Evolutionary conservation across 73 alveolate genomes (phyloP), one percentile per base, ranked within the genome.

Genomic region (Tetrahymena elliotti): DNA sequence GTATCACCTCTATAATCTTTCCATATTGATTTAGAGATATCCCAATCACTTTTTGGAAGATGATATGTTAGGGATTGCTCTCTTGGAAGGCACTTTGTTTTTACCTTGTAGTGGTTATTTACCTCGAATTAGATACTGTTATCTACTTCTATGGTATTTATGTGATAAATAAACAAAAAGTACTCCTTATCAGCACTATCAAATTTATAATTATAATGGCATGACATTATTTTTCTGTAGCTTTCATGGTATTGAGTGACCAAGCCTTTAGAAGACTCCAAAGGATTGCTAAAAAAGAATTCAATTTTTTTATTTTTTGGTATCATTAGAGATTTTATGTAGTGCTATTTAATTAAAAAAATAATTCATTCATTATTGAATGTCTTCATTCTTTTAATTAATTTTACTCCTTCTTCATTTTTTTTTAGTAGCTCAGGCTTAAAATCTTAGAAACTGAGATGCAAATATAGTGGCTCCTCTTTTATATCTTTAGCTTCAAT

Each of bases 1-100:
- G 95, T 96, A 84, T 98, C 99, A 2, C 96, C 97, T 94, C 94
- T 84, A 93, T 96, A 97, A 35, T 96, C 97, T 53, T 97, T 94
- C 92, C 97, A 98, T 15, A 98, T 97, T 11, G 99, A 97, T 33
- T 95, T 97, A 22, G 93, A 94, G 47, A 83, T 84, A 94, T 94
- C 93, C 96, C 96, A 94, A 84, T 83, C 93, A 33, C 92, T 94
- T n/a, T 84, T 82, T 3, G 95, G 93, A n/a, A 94, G 93, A 94
- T 94, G 95, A 35, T 68, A 94, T 0, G 88, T 35, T 40, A 53
- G 68, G 34, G 93, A 94, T 35, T 94, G 92, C 36, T 94, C 96
- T 35, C 96, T 88, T 2, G 96, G 96, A 22, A 52, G 47, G 41
- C 95, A 68, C 39, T 35, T 84, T 3, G 93, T 53, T 88, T 94